Percentiles rank a stretch among this genome's conserved stretches.
These are phyloP conservation scores for Talaromyces piceae DNA, from an alignment of 2,329 filamentous ascomycete genomes.

Conservation along the genomic window DNA sequence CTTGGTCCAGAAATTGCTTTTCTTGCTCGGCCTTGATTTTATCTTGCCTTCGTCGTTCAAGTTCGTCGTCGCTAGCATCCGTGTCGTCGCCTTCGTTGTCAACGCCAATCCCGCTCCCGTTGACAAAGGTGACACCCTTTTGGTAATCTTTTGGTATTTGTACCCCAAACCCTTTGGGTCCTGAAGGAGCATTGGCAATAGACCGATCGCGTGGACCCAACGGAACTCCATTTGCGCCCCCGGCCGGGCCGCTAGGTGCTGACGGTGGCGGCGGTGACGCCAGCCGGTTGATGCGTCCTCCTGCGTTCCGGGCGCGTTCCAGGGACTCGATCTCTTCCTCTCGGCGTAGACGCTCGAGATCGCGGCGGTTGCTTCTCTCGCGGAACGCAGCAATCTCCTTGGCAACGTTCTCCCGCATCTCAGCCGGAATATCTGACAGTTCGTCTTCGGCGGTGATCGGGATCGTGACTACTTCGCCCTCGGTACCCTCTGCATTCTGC, in stretches of 20 bases:
- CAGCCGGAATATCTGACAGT: conserved; percentile 85
- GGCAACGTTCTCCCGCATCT: conserved; percentile 92
- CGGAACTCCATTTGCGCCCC: conserved; percentile 66
- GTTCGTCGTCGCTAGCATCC: conserved; percentile 77
- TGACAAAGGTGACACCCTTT: conserved; percentile 74
- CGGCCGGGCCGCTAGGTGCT: conserved; percentile 55
- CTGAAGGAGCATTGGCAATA: conserved; percentile 60
- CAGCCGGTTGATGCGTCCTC: conserved; percentile 55
- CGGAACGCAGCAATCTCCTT: conserved; percentile 91
- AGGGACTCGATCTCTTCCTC: conserved; percentile 90
- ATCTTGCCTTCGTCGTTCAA: conserved; percentile 63
- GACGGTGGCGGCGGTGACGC: conserved; percentile 63
- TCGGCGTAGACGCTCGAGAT: conserved; percentile 75
- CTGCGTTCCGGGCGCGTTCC: conserved; percentile 67
- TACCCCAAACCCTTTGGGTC: conserved; percentile 54
- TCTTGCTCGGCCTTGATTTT: conserved; percentile 71
- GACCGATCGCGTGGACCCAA: conserved; percentile 55
- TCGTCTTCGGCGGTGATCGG: conserved; percentile 84
- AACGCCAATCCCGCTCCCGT: conserved; percentile 58
- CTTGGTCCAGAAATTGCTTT: conserved; percentile 73
- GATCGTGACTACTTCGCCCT: conserved; percentile 77
- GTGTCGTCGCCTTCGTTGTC: conserved; percentile 77
- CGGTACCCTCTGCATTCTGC: conserved; percentile 53
- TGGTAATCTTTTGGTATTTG: conserved; percentile 66
- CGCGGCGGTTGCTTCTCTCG: conserved; percentile 79